Conservation (phyloP, 169 alveolate species). For the Sarcocystis neurona region DNA sequence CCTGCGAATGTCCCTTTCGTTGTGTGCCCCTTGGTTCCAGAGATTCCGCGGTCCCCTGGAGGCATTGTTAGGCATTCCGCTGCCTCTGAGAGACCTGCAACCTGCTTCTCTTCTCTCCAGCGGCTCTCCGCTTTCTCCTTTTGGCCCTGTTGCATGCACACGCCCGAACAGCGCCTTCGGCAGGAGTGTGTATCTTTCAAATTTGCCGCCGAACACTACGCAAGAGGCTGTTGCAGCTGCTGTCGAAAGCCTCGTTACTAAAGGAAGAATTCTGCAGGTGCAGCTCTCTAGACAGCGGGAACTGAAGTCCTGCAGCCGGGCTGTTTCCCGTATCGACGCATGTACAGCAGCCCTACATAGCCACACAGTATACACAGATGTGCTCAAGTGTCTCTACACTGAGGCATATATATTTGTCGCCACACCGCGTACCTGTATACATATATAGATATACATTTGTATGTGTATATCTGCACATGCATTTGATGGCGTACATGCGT, state of each 20-base stretch:
- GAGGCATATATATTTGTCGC: too few relatives aligned
- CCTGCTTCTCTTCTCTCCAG: neutral
- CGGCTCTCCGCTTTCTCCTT: constrained; percentile 3
- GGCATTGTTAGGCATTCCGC: neutral
- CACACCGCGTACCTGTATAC: too few relatives aligned
- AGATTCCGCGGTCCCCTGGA: constrained; percentile 55
- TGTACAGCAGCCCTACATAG: too few relatives aligned
- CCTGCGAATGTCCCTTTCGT: too few relatives aligned
- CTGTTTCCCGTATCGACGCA: too few relatives aligned
- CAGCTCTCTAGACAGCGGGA: too few relatives aligned
- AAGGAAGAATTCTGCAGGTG: constrained; percentile 37
- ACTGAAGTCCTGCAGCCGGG: too few relatives aligned
- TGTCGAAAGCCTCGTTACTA: constrained; percentile 6
- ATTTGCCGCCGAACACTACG: constrained; percentile 42
- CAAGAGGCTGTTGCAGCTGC: constrained; percentile 26
- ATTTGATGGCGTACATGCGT: too few relatives aligned
- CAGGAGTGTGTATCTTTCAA: constrained; percentile 38
- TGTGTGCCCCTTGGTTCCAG: constrained; percentile 30
- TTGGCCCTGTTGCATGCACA: neutral
- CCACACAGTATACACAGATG: too few relatives aligned
- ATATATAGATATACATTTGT: too few relatives aligned
- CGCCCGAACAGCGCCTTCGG: constrained; percentile 57
- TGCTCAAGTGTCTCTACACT: too few relatives aligned
- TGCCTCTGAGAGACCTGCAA: constrained; percentile 16
- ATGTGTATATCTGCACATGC: too few relatives aligned